Evolutionary conservation across 768 basidiomycete genomes (phyloP).

Genomic region (Suillus weaverae): DNA sequence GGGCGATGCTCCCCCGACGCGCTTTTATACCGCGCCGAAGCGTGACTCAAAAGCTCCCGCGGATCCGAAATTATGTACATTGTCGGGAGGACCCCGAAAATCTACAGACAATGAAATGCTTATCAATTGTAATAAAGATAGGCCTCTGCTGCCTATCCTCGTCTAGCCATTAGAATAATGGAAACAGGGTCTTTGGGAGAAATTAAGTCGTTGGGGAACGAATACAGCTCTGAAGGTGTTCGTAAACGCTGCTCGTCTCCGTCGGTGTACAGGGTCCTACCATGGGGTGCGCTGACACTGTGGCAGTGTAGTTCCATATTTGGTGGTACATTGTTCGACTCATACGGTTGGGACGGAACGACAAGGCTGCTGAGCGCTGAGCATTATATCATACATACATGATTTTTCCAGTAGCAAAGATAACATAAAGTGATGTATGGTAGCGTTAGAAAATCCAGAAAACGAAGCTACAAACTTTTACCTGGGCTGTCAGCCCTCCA

Average conservation of each 20-base stretch:
- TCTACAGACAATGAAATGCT: neutral
- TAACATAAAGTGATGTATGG: neutral
- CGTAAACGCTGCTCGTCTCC: neutral
- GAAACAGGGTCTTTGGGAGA: neutral
- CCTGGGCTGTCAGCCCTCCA: neutral
- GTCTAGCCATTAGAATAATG: neutral
- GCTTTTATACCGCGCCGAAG: slow-evolving; percentile 32
- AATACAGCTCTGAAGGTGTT: neutral
- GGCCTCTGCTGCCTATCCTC: neutral
- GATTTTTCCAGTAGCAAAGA: slow-evolving; percentile 4
- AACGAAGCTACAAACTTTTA: neutral
- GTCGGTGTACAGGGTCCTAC: slow-evolving; percentile 8
- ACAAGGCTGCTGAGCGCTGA: neutral
- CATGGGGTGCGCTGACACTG: neutral
- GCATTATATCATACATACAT: slow-evolving; percentile 11
- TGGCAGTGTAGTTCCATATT: slow-evolving; percentile 2
- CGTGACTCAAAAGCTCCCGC: slow-evolving; percentile 24
- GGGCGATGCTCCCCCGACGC: slow-evolving; percentile 19
- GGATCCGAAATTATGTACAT: slow-evolving; percentile 20
- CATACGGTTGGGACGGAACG: slow-evolving; percentile 1
- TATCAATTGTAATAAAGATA: neutral
- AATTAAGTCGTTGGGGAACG: neutral
- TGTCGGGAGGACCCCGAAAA: slow-evolving; percentile 17
- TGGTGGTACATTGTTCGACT: slow-evolving; percentile 13
- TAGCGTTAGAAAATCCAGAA: neutral